Evolutionary conservation across 2,329 filamentous ascomycete genomes (phyloP).

Genomic region (Colletotrichum cuscutae): DNA sequence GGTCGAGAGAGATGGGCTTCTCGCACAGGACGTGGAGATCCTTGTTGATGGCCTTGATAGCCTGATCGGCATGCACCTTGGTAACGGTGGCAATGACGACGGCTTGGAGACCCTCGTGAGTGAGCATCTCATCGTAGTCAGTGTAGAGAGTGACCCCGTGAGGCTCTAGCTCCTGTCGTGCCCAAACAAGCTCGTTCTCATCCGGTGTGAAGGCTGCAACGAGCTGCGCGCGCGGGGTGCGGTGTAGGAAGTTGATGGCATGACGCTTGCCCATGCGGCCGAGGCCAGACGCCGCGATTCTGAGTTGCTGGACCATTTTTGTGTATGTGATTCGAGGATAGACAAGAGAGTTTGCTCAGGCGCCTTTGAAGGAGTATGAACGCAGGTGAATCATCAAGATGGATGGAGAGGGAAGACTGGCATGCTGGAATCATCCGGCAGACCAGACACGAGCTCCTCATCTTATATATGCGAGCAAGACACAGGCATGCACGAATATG

Average conservation of each 20-base stretch:
- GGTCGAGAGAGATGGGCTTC: constrained; percentile 67
- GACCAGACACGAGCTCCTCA: not conserved
- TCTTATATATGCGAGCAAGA: not conserved
- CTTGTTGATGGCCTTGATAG: constrained; percentile 64
- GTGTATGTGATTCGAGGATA: not conserved
- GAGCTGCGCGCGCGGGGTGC: constrained; percentile 57
- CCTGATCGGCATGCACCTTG: constrained; percentile 66
- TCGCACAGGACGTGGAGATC: constrained; percentile 68
- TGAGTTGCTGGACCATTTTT: constrained; percentile 42
- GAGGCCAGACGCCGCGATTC: constrained; percentile 59
- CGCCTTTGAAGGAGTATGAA: not conserved
- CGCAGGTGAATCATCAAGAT: not conserved
- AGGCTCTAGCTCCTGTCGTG: constrained; percentile 51
- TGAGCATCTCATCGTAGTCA: constrained; percentile 59
- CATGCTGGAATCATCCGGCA: no score
- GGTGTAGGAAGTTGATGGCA: constrained; percentile 57
- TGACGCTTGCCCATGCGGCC: constrained; percentile 64
- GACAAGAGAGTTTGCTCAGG: no score
- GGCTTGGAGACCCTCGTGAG: constrained; percentile 49
- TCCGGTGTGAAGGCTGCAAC: constrained; percentile 61
- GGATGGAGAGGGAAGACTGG: not conserved
- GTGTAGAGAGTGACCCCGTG: constrained; percentile 55
- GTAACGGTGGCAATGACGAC: constrained; percentile 55
- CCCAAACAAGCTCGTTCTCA: constrained; percentile 55
- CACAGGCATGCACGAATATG: constrained; percentile 1